Conservation (phyloP, 441 rosid species). For the Mallotus japonicus region DNA sequence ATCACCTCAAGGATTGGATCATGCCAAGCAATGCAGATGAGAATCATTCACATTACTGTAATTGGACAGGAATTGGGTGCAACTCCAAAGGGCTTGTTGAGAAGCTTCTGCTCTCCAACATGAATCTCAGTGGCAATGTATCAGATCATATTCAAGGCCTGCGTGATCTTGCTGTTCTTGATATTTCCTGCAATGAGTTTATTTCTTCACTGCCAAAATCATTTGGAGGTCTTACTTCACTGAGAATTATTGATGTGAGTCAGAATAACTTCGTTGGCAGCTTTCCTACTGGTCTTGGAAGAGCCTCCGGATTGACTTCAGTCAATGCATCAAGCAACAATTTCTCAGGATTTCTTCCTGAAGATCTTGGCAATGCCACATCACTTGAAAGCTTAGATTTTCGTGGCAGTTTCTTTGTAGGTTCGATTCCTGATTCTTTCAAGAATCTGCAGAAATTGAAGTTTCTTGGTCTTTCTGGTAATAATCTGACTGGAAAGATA, state of each 20-base stretch:
- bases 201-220: constrained; percentile 55
- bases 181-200: constrained; percentile 57
- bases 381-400: constrained; percentile 64
- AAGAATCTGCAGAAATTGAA: constrained; percentile 64
- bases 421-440: constrained; percentile 66
- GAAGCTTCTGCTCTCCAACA: constrained; percentile 65
- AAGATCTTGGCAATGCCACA: constrained; percentile 77
- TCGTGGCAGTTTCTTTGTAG: constrained; percentile 76
- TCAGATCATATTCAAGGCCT: constrained; percentile 56
- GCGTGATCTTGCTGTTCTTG: constrained; percentile 41
- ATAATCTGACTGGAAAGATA: constrained; percentile 72
- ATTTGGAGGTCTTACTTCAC: constrained; percentile 54
- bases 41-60: constrained; percentile 43
- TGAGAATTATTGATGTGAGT: constrained; percentile 64
- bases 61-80: constrained; percentile 80
- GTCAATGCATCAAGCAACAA: constrained; percentile 88
- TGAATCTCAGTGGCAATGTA: constrained; percentile 74
- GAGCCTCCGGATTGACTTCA: constrained; percentile 53
- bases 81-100: constrained; percentile 56
- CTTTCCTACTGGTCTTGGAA: constrained; percentile 78
- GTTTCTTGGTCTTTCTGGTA: constrained; percentile 87
- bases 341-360: constrained; percentile 76
- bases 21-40: constrained; percentile 17
- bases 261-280: constrained; percentile 64
- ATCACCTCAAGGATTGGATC: constrained; percentile 60